phyloP scores from a whole-genome alignment of 139 green algal species.

The Nannochloris sp. region DNA sequence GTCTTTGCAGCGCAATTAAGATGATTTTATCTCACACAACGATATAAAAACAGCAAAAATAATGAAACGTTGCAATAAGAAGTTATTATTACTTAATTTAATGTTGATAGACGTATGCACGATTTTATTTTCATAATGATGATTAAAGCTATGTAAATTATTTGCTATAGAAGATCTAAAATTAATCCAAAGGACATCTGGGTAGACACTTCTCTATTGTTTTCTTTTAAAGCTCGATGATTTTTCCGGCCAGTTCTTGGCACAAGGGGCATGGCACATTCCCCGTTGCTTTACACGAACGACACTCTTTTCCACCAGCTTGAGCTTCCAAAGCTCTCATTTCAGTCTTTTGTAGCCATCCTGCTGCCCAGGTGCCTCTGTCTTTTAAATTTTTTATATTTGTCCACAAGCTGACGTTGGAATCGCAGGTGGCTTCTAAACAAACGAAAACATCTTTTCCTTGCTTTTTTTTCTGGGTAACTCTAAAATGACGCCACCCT shows the following conservation, averaged over 20 bases:
- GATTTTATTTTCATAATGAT: too few relatives aligned
- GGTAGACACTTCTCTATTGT: too few relatives aligned
- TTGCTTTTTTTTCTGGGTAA: constrained; percentile 32
- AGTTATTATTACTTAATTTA: too few relatives aligned
- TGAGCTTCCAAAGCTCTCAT: constrained; percentile 8
- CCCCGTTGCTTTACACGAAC: constrained; percentile 15
- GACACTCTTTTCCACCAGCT: constrained; percentile 6
- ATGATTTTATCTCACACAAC: too few relatives aligned
- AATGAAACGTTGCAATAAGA: too few relatives aligned
- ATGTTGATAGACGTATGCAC: too few relatives aligned
- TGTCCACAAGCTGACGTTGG: constrained; percentile 41
- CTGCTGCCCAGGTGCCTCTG: constrained; percentile 37
- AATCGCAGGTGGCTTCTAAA: constrained; percentile 47
- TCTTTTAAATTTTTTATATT: constrained; percentile 43
- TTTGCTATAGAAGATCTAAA: too few relatives aligned
- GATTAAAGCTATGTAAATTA: too few relatives aligned
- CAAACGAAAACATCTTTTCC: constrained; percentile 37
- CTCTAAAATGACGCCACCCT: constrained; percentile 51
- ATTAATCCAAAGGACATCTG: too few relatives aligned
- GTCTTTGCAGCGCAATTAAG: too few relatives aligned
- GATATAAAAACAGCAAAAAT: too few relatives aligned
- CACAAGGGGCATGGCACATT: constrained; percentile 18
- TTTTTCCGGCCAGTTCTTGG: constrained; percentile 1
- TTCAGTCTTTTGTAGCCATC: constrained; percentile 49
- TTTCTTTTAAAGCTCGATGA: constrained; percentile 21